Evolutionary conservation across 2,329 filamentous ascomycete genomes (phyloP).

Genomic region (Diaporthe ilicicola): DNA sequence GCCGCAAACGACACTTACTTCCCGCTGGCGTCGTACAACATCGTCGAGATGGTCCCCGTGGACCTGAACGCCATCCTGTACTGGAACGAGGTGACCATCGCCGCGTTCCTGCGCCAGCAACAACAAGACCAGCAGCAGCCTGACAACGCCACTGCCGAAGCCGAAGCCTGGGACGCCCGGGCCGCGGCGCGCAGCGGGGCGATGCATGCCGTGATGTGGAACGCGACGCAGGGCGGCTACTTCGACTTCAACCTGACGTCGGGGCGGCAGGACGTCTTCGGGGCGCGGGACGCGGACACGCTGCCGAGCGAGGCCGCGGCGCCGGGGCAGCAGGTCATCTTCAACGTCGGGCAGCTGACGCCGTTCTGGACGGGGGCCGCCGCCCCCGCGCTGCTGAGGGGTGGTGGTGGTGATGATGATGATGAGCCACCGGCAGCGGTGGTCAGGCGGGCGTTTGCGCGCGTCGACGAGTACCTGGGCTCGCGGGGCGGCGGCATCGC

Average conservation of each 20-base stretch:
- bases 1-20: slow-evolving; percentile 69
- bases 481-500: slow-evolving; percentile 64
- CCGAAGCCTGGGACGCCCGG: slow-evolving; percentile 56
- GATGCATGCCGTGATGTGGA: slow-evolving; percentile 73
- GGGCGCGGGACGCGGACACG: slow-evolving; percentile 57
- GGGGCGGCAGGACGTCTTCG: slow-evolving; percentile 61
- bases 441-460: slow-evolving; percentile 61
- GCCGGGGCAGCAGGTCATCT: slow-evolving; percentile 66
- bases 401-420: too few relatives aligned
- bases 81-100: slow-evolving; percentile 68
- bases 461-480: slow-evolving; percentile 62
- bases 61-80: slow-evolving; percentile 76
- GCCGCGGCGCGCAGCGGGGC: slow-evolving; percentile 65
- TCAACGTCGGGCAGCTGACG: slow-evolving; percentile 69
- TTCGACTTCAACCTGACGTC: slow-evolving; percentile 76
- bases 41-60: slow-evolving; percentile 65
- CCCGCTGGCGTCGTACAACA: slow-evolving; percentile 71
- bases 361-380: slow-evolving; percentile 76
- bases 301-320: slow-evolving; percentile 53
- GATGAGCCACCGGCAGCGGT: slow-evolving; percentile 66
- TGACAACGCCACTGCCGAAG: slow-evolving; percentile 40
- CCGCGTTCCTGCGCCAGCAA: slow-evolving; percentile 58
- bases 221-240: slow-evolving; percentile 67
- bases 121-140: slow-evolving; percentile 49
- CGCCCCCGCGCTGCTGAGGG: slow-evolving; percentile 60